phyloP scores from a whole-genome alignment of 164 flowering plant species.

The Stephania cephalantha region DNA sequence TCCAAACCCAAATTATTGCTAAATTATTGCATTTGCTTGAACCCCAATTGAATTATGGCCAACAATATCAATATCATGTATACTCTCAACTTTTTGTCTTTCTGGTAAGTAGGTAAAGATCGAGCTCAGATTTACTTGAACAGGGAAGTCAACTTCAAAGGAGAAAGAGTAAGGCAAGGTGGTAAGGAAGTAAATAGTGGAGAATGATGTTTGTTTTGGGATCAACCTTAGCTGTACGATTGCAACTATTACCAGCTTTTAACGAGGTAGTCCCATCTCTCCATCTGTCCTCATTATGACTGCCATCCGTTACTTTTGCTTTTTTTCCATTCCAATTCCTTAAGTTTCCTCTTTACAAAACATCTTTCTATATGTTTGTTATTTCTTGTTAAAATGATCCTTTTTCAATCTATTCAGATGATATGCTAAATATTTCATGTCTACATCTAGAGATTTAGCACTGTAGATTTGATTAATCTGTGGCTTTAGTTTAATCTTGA shows the following conservation, averaged over 20 bases:
- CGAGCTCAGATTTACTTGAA: not conserved
- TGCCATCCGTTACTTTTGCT: not conserved
- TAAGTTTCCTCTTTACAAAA: not conserved
- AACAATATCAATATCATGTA: not conserved
- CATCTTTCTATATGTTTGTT: too few relatives aligned
- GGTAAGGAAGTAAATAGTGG: not conserved
- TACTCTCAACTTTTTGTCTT: not conserved
- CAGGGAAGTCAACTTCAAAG: not conserved
- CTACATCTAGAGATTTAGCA: not conserved
- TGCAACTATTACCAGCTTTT: slow-evolving; percentile 16
- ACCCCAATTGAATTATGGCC: not conserved
- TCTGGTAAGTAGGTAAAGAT: not conserved
- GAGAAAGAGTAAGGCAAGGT: not conserved
- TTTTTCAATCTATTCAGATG: not conserved
- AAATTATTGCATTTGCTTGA: not conserved
- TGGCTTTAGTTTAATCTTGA: not conserved
- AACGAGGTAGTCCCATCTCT: not conserved
- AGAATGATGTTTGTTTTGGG: not conserved
- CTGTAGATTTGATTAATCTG: not conserved
- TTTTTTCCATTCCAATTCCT: not conserved
- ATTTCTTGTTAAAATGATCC: not conserved
- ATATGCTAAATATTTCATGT: not conserved
- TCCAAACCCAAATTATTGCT: not conserved
- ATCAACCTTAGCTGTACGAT: slow-evolving; percentile 21
- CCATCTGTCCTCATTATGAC: slow-evolving; percentile 6